These are phyloP conservation scores for Saturnispora dispora DNA, from an alignment of 805 yeast species.

Conservation along the genomic window DNA sequence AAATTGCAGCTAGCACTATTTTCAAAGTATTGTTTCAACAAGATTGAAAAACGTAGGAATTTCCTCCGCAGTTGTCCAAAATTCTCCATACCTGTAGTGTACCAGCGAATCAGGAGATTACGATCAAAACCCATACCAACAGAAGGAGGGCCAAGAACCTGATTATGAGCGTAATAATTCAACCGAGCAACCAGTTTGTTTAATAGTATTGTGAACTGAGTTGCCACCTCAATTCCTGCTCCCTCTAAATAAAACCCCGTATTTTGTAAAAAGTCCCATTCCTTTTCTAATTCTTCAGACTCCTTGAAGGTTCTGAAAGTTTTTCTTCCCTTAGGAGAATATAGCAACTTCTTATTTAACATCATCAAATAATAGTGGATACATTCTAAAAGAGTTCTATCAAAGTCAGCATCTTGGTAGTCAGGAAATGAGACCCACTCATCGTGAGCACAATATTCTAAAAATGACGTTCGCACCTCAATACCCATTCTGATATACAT, in stretches of 20 bases:
- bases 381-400: conserved; percentile 61
- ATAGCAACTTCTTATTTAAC: conserved; percentile 67
- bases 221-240: conserved; percentile 67
- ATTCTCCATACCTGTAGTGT: conserved; percentile 55
- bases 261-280: conserved; percentile 70
- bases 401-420: conserved; percentile 51
- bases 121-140: conserved; percentile 26
- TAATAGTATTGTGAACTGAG: conserved; percentile 33
- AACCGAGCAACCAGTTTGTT: conserved; percentile 61
- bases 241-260: conserved; percentile 71
- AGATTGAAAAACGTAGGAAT: conserved; percentile 65
- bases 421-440: conserved; percentile 63
- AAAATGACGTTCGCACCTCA: conserved; percentile 59
- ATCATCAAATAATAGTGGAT: conserved; percentile 63
- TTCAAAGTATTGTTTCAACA: conserved; percentile 59
- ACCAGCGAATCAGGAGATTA: conserved; percentile 52
- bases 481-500: conserved; percentile 68
- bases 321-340: conserved; percentile 44
- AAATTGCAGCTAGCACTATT: conserved; percentile 60
- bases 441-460: conserved; percentile 49
- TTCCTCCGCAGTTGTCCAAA: conserved; percentile 74
- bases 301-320: conserved; percentile 81
- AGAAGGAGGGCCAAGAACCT: conserved; percentile 53
- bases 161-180: conserved; percentile 61
- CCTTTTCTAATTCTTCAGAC: conserved; percentile 78